Evolutionary conservation across 768 basidiomycete genomes (phyloP).

Genomic region (Lepiota venenata): DNA sequence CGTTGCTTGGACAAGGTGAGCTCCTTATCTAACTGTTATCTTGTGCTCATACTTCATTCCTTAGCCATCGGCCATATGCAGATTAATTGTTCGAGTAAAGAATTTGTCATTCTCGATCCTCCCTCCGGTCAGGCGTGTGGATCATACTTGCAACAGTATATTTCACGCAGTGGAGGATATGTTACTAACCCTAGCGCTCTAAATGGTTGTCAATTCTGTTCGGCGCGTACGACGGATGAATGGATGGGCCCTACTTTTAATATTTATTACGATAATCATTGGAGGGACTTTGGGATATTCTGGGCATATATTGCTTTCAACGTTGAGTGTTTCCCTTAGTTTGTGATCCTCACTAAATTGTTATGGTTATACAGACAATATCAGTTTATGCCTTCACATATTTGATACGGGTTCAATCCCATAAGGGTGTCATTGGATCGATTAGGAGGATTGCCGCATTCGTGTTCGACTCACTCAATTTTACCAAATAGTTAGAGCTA

Average conservation of each 20-base stretch:
- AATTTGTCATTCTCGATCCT: constrained; percentile 59
- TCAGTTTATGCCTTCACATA: constrained; percentile 52
- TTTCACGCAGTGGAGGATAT: constrained; percentile 52
- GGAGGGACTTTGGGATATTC: constrained; percentile 52
- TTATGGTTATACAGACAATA: constrained; percentile 32
- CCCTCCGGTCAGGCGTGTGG: constrained; percentile 57
- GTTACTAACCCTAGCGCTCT: constrained; percentile 51
- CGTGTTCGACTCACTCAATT: constrained; percentile 11
- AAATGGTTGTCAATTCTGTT: constrained; percentile 52
- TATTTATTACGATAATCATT: constrained; percentile 51
- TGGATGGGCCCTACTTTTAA: constrained; percentile 57
- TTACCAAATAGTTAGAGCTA: not conserved
- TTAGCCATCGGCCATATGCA: constrained; percentile 48
- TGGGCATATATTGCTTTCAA: constrained; percentile 46
- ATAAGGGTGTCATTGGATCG: constrained; percentile 9
- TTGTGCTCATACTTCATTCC: constrained; percentile 23
- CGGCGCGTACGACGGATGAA: constrained; percentile 47
- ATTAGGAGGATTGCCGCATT: constrained; percentile 12
- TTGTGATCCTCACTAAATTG: not conserved
- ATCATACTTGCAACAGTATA: constrained; percentile 48
- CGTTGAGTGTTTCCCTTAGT: constrained; percentile 22
- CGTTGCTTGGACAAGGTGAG: constrained; percentile 43
- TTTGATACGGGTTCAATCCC: constrained; percentile 45
- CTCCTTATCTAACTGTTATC: constrained; percentile 12
- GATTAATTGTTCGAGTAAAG: constrained; percentile 56